Base-by-base conservation (phyloP, 257 asterid species). In the Fraxinus anomala region DNA sequence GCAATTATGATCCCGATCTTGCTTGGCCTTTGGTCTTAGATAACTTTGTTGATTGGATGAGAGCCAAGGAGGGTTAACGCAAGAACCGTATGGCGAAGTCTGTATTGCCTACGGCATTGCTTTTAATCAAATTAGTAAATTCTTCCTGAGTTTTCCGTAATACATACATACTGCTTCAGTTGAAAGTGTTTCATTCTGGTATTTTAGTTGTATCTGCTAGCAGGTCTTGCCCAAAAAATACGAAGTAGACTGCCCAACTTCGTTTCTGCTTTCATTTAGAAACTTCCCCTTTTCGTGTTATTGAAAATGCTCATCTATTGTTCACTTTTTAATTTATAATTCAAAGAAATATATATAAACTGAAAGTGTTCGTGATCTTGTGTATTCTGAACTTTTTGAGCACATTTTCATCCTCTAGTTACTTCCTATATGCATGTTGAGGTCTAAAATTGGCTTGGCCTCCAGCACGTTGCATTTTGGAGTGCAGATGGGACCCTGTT, bases 1-100 rank as follows among this genome's bases (percentile, higher is more conserved):
- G 82, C 80, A 83, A 87, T 75, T 90, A 88, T 74, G 89, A 88
- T 83, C 82, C 86, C 8, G 84, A 84, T 61, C 86, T 73, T 1
- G 95, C 93, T 7, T 90, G 95, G 95, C 91, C 95, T 1, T 80
- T 79, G 85, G 82, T 90, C 82, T 77, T 90, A 67, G 93, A 88
- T 84, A 85, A 84, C 72, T 90, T 88, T 31, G 93, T 88, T 4
- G 92, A 90, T 2, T 90, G 95, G 95, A n/a, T 87, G 73, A 74
- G 82, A 80, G 76, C 87, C 37, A 86, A 80, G 71, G 56, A 81
- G 39, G 80, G 83, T 66, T 75, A 76, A 84, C 31, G 39, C 28
- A 12, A 7, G 68, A 28, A 69, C 76, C 31, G 0, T 54, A 39
- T 66, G 80, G 75, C 42, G 79, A 72, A 76, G 37, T 26, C 51